A percentile compares a stretch with the other conserved stretches of the same genome.
Evolutionary conservation across 2,329 filamentous ascomycete species (phyloP).

Genomic region (Thielaviopsis musarum): DNA sequence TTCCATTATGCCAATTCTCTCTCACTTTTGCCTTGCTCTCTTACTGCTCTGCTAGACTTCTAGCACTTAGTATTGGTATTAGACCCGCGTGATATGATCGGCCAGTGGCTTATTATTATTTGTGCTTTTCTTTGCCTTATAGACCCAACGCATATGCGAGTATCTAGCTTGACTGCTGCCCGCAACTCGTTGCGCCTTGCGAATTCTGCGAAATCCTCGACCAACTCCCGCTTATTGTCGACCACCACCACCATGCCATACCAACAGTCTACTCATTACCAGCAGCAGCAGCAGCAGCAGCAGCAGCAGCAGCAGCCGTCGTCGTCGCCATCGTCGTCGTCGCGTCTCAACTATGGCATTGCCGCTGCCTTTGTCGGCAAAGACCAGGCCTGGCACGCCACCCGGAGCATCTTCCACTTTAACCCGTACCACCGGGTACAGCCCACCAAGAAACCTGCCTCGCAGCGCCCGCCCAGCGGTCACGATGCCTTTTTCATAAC

Average conservation of each 20-base stretch:
- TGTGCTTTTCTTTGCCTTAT: constrained; percentile 10
- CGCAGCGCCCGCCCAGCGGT: constrained; percentile 57
- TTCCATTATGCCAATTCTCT: background rate
- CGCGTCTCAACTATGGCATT: constrained; percentile 47
- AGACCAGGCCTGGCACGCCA: constrained; percentile 47
- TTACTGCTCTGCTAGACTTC: background rate
- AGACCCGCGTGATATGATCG: constrained; percentile 9
- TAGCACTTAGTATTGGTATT: background rate
- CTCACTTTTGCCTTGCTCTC: background rate
- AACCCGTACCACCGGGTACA: constrained; percentile 45
- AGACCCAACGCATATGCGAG: constrained; percentile 12
- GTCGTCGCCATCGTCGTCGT: constrained; percentile 1
- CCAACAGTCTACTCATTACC: background rate
- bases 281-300: background rate
- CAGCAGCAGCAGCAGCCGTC: background rate
- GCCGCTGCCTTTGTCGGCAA: constrained; percentile 64
- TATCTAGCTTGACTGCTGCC: constrained; percentile 11
- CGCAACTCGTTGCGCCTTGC: constrained; percentile 13
- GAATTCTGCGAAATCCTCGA: constrained; percentile 1
- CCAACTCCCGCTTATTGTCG: constrained; percentile 6
- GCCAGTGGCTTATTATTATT: constrained; percentile 12
- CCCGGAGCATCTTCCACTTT: constrained; percentile 57
- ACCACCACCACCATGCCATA: constrained; percentile 4
- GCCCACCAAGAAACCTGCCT: constrained; percentile 34
- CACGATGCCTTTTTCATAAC: constrained; percentile 95